Percentiles rank a stretch among this genome's conserved stretches.
phyloP scores from a whole-genome alignment of 768 basidiomycete species.

The Russula sp. region DNA sequence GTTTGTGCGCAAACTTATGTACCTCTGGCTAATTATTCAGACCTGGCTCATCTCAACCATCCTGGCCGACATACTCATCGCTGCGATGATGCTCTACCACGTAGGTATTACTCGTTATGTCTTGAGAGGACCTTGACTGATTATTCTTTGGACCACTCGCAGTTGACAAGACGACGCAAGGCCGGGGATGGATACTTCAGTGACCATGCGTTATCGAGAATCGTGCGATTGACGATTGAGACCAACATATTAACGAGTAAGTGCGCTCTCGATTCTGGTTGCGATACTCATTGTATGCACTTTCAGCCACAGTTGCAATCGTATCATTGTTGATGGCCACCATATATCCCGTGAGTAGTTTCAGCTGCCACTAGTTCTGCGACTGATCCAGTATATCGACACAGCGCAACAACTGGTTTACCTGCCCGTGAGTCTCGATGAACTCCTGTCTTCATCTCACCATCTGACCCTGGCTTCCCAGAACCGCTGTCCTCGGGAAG shows the following conservation, averaged over 20 bases:
- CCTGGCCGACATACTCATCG: background rate
- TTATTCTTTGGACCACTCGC: background rate
- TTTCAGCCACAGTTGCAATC: background rate
- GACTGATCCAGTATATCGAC: background rate
- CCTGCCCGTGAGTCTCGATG: conserved; percentile 7
- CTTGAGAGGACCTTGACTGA: background rate
- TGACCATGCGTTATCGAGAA: background rate
- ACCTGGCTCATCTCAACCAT: background rate
- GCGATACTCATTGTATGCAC: background rate
- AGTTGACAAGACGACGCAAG: background rate
- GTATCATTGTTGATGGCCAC: background rate
- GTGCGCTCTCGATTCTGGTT: background rate
- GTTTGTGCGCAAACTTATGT: background rate
- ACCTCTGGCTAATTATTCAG: background rate
- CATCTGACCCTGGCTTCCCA: background rate
- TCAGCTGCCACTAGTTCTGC: background rate
- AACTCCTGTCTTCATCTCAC: background rate
- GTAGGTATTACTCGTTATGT: background rate
- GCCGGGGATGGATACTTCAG: background rate
- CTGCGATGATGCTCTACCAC: background rate
- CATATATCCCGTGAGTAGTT: background rate
- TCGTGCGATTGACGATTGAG: conserved; percentile 10
- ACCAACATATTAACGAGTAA: conserved; percentile 11
- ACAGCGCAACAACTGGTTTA: conserved; percentile 9
- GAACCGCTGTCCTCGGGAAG: conserved; percentile 7